phyloP scores from a whole-genome alignment of 148 eudicot species.

The Silene conica region DNA sequence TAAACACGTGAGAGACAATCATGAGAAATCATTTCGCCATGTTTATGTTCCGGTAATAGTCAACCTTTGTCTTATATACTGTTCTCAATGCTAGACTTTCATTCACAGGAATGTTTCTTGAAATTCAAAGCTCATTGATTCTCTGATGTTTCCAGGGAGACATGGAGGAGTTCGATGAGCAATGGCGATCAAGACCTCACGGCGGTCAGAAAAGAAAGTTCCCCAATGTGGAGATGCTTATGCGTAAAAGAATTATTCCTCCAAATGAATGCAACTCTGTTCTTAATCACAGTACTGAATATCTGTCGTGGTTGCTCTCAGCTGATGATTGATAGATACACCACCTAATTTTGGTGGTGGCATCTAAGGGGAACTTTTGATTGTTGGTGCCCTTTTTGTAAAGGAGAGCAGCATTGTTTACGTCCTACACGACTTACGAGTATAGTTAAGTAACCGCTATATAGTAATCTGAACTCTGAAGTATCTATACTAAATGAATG shows the following conservation, averaged over 20 bases:
- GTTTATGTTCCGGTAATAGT: slow-evolving; percentile 49
- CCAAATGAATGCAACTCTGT: slow-evolving; percentile 21
- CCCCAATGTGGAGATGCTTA: slow-evolving; percentile 32
- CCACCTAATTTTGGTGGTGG: background rate
- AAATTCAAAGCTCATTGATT: background rate
- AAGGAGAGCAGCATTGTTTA: too few relatives aligned
- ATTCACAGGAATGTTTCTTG: too few relatives aligned
- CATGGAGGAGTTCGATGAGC: slow-evolving; percentile 39
- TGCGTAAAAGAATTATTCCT: slow-evolving; percentile 37
- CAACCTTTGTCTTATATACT: background rate
- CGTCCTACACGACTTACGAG: too few relatives aligned
- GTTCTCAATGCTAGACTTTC: too few relatives aligned
- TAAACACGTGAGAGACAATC: slow-evolving; percentile 92
- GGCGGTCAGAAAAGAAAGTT: slow-evolving; percentile 38
- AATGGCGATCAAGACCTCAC: slow-evolving; percentile 31
- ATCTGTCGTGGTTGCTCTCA: slow-evolving; percentile 38
- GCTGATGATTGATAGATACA: slow-evolving; percentile 18
- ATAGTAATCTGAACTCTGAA: too few relatives aligned
- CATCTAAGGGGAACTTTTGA: background rate
- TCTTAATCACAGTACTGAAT: slow-evolving; percentile 17
- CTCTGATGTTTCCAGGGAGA: slow-evolving; percentile 28
- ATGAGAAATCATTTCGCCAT: slow-evolving; percentile 71
- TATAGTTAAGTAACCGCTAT: too few relatives aligned
- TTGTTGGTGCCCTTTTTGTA: background rate
- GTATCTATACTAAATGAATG: too few relatives aligned